Evolutionary conservation across 2,329 filamentous ascomycete species (phyloP).

Genomic region (Xylariaceae sp.): DNA sequence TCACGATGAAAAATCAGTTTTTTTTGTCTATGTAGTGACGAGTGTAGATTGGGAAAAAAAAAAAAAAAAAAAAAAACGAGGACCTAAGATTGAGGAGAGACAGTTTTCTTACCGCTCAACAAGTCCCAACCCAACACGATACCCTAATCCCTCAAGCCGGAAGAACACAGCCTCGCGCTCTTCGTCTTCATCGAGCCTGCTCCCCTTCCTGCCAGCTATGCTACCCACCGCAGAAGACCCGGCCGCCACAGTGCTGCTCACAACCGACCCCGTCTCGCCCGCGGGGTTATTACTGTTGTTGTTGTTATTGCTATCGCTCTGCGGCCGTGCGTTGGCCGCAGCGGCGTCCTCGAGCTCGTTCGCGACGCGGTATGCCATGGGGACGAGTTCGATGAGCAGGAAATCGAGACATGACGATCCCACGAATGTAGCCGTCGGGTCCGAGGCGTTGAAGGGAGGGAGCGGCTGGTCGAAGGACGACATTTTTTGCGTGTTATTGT

Average conservation of each 20-base stretch:
- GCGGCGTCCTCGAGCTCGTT: constrained; percentile 59
- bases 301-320: constrained; percentile 13
- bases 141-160: constrained; percentile 78
- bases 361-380: constrained; percentile 83
- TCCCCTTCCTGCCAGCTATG: constrained; percentile 17
- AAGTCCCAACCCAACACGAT: constrained; percentile 86
- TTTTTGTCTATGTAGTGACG: not conserved
- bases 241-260: constrained; percentile 10
- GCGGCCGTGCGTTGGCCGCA: constrained; percentile 1
- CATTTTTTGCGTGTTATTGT: constrained; percentile 11
- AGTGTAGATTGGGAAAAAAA: not conserved
- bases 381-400: constrained; percentile 92
- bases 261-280: constrained; percentile 18
- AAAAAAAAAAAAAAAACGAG: not conserved
- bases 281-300: constrained; percentile 3
- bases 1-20: not conserved
- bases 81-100: constrained; percentile 15
- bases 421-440: constrained; percentile 73
- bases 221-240: constrained; percentile 5
- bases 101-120: constrained; percentile 86
- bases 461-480: constrained; percentile 67
- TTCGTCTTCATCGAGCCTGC: constrained; percentile 68
- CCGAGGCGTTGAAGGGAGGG: constrained; percentile 66
- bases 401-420: constrained; percentile 87
- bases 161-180: constrained; percentile 81